Conservation (phyloP, 1,139 yeast species). For the Pneumocystis oryctolagi region DNA sequence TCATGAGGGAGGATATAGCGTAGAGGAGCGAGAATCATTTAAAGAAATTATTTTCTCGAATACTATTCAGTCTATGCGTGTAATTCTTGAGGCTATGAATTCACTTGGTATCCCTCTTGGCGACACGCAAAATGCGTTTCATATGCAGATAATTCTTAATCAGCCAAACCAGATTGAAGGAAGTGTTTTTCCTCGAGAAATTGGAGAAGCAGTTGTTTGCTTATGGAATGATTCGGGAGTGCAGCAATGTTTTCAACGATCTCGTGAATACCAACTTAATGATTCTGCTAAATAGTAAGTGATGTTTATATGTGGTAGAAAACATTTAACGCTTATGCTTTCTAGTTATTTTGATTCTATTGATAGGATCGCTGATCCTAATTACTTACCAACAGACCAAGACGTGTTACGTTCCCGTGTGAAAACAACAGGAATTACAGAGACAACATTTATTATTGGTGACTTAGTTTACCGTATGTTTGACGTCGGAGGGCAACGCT, state of each 20-base stretch:
- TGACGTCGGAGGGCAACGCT: constrained; percentile 95
- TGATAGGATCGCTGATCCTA: constrained; percentile 34
- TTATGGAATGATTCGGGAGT: constrained; percentile 52
- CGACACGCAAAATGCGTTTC: constrained; percentile 10
- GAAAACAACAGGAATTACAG: constrained; percentile 90
- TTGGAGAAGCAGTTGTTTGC: constrained; percentile 18
- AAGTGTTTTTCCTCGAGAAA: constrained; percentile 14
- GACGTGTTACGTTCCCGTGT: constrained; percentile 83
- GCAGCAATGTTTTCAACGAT: constrained; percentile 41
- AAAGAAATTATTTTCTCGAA: constrained; percentile 91
- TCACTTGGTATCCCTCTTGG: constrained; percentile 14
- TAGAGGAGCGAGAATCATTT: constrained; percentile 67
- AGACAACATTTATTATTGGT: constrained; percentile 60
- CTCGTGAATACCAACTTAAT: constrained; percentile 66
- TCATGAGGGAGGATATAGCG: constrained; percentile 75
- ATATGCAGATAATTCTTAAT: constrained; percentile 12
- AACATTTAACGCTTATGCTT: not conserved
- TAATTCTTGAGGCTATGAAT: constrained; percentile 37
- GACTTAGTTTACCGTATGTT: constrained; percentile 39
- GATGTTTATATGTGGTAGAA: constrained; percentile 4
- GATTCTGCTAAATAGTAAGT: constrained; percentile 59
- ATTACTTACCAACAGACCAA: constrained; percentile 56
- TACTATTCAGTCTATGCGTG: constrained; percentile 76
- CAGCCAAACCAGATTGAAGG: constrained; percentile 17
- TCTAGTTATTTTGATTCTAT: constrained; percentile 14